Conservation (phyloP, 2,329 filamentous ascomycete species). For the Thelonectria rubi region DNA sequence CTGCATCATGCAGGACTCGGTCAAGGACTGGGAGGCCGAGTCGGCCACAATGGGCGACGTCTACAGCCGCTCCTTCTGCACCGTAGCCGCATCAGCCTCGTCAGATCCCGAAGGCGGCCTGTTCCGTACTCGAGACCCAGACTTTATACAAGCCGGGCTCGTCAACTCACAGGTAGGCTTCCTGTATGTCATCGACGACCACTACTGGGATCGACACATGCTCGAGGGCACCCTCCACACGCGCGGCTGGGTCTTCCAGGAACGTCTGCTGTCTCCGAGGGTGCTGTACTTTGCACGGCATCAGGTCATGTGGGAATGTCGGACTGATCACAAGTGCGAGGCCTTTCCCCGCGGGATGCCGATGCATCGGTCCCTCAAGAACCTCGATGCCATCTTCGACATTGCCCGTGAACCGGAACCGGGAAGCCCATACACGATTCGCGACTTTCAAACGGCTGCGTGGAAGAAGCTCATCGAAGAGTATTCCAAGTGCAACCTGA, state of each 20-base stretch:
- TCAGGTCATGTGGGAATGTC: slow-evolving; percentile 9
- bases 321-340: neutral
- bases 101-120: neutral
- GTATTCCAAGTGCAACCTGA: neutral
- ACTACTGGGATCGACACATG: neutral
- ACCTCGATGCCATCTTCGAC: neutral
- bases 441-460: neutral
- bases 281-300: slow-evolving; percentile 1
- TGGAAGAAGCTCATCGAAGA: neutral
- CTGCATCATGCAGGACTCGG: slow-evolving; percentile 1
- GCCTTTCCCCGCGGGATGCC: neutral
- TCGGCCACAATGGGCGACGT: slow-evolving; percentile 1
- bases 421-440: neutral
- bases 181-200: neutral
- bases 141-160: neutral
- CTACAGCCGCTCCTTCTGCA: neutral
- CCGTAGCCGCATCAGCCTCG: neutral
- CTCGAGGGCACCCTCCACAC: neutral
- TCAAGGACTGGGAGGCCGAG: slow-evolving; percentile 1
- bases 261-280: neutral
- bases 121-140: neutral
- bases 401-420: neutral
- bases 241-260: neutral
- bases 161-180: neutral
- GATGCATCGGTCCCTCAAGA: neutral